phyloP scores from a whole-genome alignment of 306 rosid species.

The Acacia melanoxylon region DNA sequence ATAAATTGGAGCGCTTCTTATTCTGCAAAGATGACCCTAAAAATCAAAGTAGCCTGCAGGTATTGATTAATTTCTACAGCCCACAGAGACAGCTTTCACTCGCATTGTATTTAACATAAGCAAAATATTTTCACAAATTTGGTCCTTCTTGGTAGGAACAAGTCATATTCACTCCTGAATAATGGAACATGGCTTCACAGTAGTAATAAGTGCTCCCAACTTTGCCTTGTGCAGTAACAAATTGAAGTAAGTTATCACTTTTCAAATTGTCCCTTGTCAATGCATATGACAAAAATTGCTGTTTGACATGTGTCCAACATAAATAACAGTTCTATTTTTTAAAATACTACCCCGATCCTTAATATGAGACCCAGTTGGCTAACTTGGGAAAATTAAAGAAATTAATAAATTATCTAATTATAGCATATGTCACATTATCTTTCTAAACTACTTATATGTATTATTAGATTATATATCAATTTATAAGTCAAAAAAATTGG shows the following conservation, averaged over 20 bases:
- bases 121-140: slow-evolving; percentile 27
- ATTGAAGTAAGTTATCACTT: slow-evolving; percentile 8
- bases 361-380: too few species aligned
- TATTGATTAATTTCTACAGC: slow-evolving; percentile 50
- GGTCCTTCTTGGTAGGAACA: slow-evolving; percentile 32
- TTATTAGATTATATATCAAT: too few species aligned
- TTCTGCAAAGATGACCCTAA: slow-evolving; percentile 25
- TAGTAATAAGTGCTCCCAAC: slow-evolving; percentile 19
- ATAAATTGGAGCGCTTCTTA: slow-evolving; percentile 25
- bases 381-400: too few species aligned
- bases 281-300: neutral
- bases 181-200: slow-evolving; percentile 28
- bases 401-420: too few species aligned
- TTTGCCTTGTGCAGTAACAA: slow-evolving; percentile 36
- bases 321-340: neutral
- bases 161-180: slow-evolving; percentile 30
- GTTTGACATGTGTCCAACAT: neutral
- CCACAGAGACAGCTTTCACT: slow-evolving; percentile 37
- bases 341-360: neutral
- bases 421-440: too few species aligned
- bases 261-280: slow-evolving; percentile 4
- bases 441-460: too few species aligned
- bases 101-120: slow-evolving; percentile 34
- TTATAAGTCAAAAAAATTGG: too few species aligned
- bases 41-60: slow-evolving; percentile 39